These are phyloP conservation scores for Psilocybe sp. DNA, from an alignment of 768 basidiomycete genomes.

Conservation along the genomic window DNA sequence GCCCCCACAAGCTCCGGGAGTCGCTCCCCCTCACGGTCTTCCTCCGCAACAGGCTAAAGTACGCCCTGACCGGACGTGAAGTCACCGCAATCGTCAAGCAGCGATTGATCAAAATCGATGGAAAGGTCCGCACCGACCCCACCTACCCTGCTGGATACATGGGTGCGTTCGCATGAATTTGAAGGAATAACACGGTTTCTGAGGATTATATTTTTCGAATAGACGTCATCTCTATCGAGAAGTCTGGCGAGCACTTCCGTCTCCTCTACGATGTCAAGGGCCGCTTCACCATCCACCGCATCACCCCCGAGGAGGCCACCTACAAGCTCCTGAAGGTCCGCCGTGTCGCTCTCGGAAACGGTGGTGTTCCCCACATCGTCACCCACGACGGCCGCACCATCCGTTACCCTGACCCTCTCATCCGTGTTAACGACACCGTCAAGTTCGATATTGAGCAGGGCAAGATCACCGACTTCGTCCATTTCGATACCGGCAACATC, in stretches of 20 bases:
- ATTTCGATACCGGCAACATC: constrained; percentile 97
- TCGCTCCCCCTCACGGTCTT: constrained; percentile 96
- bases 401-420: constrained; percentile 95
- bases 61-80: constrained; percentile 95
- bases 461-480: constrained; percentile 90
- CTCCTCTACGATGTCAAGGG: constrained; percentile 99
- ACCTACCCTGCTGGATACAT: constrained; percentile 97
- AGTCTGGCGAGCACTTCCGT: constrained; percentile 99
- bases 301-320: constrained; percentile 93
- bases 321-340: constrained; percentile 97
- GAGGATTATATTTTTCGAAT: not conserved
- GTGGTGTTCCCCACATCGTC: constrained; percentile 95
- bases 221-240: constrained; percentile 98
- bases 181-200: not conserved
- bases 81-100: constrained; percentile 94
- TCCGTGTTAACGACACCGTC: constrained; percentile 96
- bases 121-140: constrained; percentile 96
- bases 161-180: constrained; percentile 53
- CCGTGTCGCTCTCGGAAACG: constrained; percentile 86
- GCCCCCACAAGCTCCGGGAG: constrained; percentile 99
- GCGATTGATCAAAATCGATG: constrained; percentile 97
- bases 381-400: constrained; percentile 99
- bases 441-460: constrained; percentile 94
- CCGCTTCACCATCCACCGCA: constrained; percentile 99
- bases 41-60: constrained; percentile 98